Conservation (phyloP, 148 eudicot species). For the Pouteria glomerata region DNA sequence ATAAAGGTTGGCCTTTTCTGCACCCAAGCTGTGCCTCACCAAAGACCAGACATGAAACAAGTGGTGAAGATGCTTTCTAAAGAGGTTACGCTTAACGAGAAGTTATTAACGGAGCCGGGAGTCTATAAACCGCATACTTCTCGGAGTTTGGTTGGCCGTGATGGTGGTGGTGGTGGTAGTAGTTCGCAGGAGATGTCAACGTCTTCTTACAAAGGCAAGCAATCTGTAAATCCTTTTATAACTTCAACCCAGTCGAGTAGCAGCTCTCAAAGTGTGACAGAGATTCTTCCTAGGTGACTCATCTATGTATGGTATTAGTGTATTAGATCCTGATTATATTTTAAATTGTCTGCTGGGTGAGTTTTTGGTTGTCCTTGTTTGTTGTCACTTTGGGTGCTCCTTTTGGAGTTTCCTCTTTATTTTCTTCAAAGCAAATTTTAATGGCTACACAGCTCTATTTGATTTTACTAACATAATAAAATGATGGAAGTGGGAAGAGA, state of each 20-base stretch:
- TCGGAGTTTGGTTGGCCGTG: not conserved
- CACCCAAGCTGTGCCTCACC: constrained; percentile 47
- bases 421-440: too few species aligned
- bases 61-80: constrained; percentile 54
- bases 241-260: constrained; percentile 8
- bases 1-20: constrained; percentile 54
- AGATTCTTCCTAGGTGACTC: constrained; percentile 37
- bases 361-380: not conserved
- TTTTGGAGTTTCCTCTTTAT: too few species aligned
- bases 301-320: not conserved
- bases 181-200: constrained; percentile 16
- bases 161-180: too few species aligned
- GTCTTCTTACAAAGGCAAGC: constrained; percentile 9
- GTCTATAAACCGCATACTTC: constrained; percentile 21
- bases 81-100: constrained; percentile 36
- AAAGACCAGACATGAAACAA: constrained; percentile 58
- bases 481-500: too few species aligned
- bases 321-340: not conserved
- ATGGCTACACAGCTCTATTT: too few species aligned
- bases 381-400: too few species aligned
- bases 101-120: constrained; percentile 38
- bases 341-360: not conserved
- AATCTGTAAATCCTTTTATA: constrained; percentile 11
- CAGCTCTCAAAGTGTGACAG: constrained; percentile 14
- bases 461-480: too few species aligned